phyloP scores from a whole-genome alignment of 768 basidiomycete species.

The Kwoniella mangroviensis region DNA sequence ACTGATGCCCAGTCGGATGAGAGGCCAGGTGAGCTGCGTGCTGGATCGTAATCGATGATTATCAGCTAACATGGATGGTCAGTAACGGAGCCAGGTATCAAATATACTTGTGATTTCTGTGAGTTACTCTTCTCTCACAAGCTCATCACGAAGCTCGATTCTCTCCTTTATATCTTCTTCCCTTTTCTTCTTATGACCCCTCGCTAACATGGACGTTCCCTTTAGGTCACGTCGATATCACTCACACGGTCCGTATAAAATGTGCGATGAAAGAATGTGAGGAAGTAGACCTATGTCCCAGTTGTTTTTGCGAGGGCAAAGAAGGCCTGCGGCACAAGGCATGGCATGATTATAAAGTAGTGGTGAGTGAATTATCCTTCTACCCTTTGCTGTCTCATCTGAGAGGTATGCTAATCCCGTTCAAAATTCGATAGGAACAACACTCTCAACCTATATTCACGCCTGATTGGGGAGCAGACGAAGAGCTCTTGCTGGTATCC shows the following conservation, averaged over 20 bases:
- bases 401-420: neutral
- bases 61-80: neutral
- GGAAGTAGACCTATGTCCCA: slow-evolving; percentile 90
- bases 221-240: slow-evolving; percentile 75
- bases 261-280: slow-evolving; percentile 73
- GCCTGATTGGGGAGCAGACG: slow-evolving; percentile 96
- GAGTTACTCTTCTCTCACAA: slow-evolving; percentile 10
- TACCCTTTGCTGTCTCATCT: neutral
- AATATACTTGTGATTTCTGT: slow-evolving; percentile 58
- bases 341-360: slow-evolving; percentile 86
- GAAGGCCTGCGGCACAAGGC: slow-evolving; percentile 84
- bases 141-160: neutral
- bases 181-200: neutral
- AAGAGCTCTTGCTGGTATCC: slow-evolving; percentile 89
- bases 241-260: slow-evolving; percentile 94
- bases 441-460: slow-evolving; percentile 96
- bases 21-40: slow-evolving; percentile 37
- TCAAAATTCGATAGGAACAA: slow-evolving; percentile 68
- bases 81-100: slow-evolving; percentile 56
- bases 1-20: slow-evolving; percentile 47
- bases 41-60: neutral
- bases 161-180: neutral
- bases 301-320: slow-evolving; percentile 89
- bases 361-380: slow-evolving; percentile 63
- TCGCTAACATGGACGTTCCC: neutral